Base-by-base conservation (phyloP, 2,329 filamentous ascomycete species). In the Trichoderma lentiforme region DNA sequence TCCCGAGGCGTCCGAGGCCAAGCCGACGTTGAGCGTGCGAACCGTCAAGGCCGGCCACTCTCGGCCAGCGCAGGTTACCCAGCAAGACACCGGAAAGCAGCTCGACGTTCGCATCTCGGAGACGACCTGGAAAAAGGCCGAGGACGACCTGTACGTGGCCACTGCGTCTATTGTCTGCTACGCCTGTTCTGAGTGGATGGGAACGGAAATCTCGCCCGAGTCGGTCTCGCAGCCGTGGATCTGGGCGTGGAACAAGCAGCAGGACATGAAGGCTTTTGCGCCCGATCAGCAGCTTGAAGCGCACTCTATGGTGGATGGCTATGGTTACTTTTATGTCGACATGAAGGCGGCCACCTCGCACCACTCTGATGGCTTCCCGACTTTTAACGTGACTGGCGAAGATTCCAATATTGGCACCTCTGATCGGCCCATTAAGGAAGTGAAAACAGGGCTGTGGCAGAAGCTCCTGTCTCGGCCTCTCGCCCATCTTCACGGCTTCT, bases 201-300 rank as follows among this genome's bases (percentile, higher is more conserved):
- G 73, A 4, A 65, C 73, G 2, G 47, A 70, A 21, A 70, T 77
- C 24, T 74, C 75, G 0, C 70, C 73, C 5, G 72, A 74, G 9
- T 61, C 75, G 11, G 57, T 34, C 11, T 76, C 75, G 4, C 76
- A 77, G 73, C 75, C 76, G 24, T 76, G 76, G 74, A 74, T 78
- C 64, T 78, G 76, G 76, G 75, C 76, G 6, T 77, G 74, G 75
- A 77, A 78, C 39, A 32, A 63, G 21, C 71, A 63, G 14, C 76
- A 78, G 58, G 72, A 73, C 67, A 73, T 77, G 51, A 70, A 68
- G 12, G 53, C 71, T 36, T 77, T 71, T 43, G 21, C 73, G 0
- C 58, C 68, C 11, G 72, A 76, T 28, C 67, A 61, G 15, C 58
- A 71, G 39, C 70, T 75, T 2, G 60, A 67, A 6, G 74, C 72